A percentile compares a stretch with the other conserved stretches of the same genome.
These are phyloP conservation scores for Exophiala oligosperma DNA, from an alignment of 2,329 filamentous ascomycete genomes.

Conservation along the genomic window DNA sequence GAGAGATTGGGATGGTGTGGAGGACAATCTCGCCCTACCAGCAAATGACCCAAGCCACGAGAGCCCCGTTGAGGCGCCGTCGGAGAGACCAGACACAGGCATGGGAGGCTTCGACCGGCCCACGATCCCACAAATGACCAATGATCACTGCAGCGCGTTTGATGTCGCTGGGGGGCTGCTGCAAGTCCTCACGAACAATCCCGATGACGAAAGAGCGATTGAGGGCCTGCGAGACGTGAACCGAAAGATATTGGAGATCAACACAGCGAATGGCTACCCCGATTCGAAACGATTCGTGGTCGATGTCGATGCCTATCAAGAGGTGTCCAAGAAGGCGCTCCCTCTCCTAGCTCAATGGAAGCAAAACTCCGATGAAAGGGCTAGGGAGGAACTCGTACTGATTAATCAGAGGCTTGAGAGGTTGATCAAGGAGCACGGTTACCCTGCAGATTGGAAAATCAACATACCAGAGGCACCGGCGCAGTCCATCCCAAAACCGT, in stretches of 20 bases:
- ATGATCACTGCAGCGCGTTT: not conserved
- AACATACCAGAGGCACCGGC: not conserved
- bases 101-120: not conserved
- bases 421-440: constrained; percentile 3
- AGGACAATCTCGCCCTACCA: not conserved
- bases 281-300: constrained; percentile 3
- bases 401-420: constrained; percentile 3
- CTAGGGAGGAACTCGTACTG: constrained; percentile 2
- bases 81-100: not conserved
- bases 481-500: not conserved
- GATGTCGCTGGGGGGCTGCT: not conserved
- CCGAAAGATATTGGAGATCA: constrained; percentile 8
- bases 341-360: constrained; percentile 1
- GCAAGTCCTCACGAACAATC: not conserved
- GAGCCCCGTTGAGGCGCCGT: not conserved
- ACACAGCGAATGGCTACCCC: constrained; percentile 2
- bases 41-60: constrained; percentile 2
- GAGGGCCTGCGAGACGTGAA: constrained; percentile 1
- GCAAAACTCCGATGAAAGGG: constrained; percentile 3
- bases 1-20: constrained; percentile 9
- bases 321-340: constrained; percentile 1
- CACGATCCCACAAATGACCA: not conserved
- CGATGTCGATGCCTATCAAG: not conserved
- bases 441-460: not conserved
- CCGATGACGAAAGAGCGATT: constrained; percentile 5